Evolutionary conservation across 495 filamentous ascomycete species (phyloP).

Genomic region (Penicillium turbatum): DNA sequence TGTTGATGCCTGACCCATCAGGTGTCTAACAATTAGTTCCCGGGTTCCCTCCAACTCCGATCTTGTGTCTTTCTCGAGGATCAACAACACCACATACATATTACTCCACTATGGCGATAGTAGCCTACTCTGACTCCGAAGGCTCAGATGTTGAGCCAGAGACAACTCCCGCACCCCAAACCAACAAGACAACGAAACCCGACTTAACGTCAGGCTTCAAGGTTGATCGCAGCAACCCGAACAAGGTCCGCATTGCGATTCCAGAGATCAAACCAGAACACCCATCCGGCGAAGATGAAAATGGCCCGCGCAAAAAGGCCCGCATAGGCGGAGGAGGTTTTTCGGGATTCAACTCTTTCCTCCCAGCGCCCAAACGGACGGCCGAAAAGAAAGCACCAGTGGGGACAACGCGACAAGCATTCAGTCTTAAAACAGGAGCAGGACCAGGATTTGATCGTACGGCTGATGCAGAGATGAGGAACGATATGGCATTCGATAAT

Average conservation of each 20-base stretch:
- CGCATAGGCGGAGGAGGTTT: conserved; percentile 58
- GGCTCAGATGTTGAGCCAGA: conserved; percentile 57
- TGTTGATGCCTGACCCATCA: background rate
- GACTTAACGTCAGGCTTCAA: conserved; percentile 53
- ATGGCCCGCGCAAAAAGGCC: conserved; percentile 67
- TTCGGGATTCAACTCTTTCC: conserved; percentile 74
- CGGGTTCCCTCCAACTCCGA: background rate
- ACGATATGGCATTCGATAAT: conserved; percentile 22
- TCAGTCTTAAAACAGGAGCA: conserved; percentile 76
- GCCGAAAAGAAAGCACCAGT: conserved; percentile 35
- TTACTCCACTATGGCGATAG: conserved; percentile 62
- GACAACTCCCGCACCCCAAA: conserved; percentile 27
- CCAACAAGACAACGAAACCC: conserved; percentile 46
- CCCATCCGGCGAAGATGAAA: conserved; percentile 35
- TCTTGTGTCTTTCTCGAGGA: background rate
- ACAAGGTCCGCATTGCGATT: conserved; percentile 78
- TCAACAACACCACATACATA: background rate
- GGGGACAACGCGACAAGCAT: conserved; percentile 32
- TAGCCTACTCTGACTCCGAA: conserved; percentile 85
- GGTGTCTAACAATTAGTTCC: background rate
- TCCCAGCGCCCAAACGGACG: conserved; percentile 77
- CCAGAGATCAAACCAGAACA: conserved; percentile 47
- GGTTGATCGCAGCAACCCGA: conserved; percentile 71
- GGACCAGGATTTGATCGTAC: conserved; percentile 71
- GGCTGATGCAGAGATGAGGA: conserved; percentile 40